A percentile compares a stretch with the other conserved stretches of the same genome.
Evolutionary conservation across 345 rosid genomes (phyloP).

Genomic region (Pelargonium nanum): DNA sequence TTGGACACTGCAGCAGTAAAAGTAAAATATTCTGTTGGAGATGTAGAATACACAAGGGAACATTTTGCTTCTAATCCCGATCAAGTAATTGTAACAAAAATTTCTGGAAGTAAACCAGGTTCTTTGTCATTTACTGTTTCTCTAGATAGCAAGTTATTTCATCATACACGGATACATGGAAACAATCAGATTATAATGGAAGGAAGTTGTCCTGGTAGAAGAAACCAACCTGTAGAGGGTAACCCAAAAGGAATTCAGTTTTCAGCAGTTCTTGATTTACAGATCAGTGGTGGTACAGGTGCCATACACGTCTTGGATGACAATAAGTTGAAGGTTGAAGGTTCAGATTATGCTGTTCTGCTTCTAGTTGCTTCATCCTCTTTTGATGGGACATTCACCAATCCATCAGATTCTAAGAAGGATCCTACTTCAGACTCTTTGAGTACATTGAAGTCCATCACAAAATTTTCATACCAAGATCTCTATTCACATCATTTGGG

Average conservation of each 20-base stretch:
- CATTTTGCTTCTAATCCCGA: conserved; percentile 65
- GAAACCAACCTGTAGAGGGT: conserved; percentile 43
- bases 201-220: conserved; percentile 66
- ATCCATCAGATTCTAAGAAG: conserved; percentile 60
- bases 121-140: conserved; percentile 53
- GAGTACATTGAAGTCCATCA: conserved; percentile 27
- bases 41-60: conserved; percentile 55
- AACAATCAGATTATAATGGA: conserved; percentile 48
- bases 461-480: conserved; percentile 43
- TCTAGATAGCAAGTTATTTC: conserved; percentile 54
- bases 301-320: conserved; percentile 35
- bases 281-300: conserved; percentile 42
- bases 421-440: conserved; percentile 46
- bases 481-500: conserved; percentile 52
- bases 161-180: conserved; percentile 34
- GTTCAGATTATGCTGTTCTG: conserved; percentile 73
- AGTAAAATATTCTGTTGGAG: conserved; percentile 55
- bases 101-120: conserved; percentile 60
- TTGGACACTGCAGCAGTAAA: conserved; percentile 65
- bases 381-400: conserved; percentile 72
- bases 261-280: conserved; percentile 56
- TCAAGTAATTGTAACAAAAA: conserved; percentile 60
- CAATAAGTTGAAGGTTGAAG: conserved; percentile 52
- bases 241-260: conserved; percentile 61
- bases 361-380: conserved; percentile 60